These are phyloP conservation scores for Alternaria consortialis DNA, from an alignment of 2,329 filamentous ascomycete species.

Conservation along the genomic window DNA sequence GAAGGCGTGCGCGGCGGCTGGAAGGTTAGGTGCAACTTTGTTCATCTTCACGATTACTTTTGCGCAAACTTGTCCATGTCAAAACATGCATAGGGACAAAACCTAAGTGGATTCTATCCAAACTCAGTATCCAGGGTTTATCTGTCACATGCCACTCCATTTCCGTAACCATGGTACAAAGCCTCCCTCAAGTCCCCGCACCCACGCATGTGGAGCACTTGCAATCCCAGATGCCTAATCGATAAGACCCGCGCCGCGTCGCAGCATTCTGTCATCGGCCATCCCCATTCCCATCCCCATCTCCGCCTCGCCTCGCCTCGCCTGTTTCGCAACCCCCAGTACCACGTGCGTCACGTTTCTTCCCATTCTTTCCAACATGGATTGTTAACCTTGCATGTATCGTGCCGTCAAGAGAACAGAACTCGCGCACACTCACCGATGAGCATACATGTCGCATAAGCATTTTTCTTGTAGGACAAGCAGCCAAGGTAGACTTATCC, in stretches of 20 bases:
- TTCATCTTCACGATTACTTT: neutral
- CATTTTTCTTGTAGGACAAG: neutral
- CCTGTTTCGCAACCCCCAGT: neutral
- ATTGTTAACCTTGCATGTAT: neutral
- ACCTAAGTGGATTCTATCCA: neutral
- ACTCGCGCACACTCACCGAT: constrained; percentile 1
- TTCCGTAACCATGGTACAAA: neutral
- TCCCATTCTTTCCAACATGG: neutral
- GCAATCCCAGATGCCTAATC: neutral
- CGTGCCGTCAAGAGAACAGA: neutral
- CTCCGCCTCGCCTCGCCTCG: neutral
- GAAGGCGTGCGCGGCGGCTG: constrained; percentile 16
- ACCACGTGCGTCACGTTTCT: constrained; percentile 1
- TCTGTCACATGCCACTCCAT: neutral
- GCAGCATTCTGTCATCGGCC: neutral
- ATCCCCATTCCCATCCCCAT: neutral
- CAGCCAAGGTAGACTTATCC: neutral
- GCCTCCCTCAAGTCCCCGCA: neutral
- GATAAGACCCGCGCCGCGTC: neutral
- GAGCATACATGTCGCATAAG: neutral
- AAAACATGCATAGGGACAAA: neutral
- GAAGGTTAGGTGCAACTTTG: neutral
- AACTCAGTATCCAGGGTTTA: neutral
- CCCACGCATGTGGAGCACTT: too few species aligned
- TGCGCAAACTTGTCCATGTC: neutral